phyloP scores from a whole-genome alignment of 2,329 filamentous ascomycete species.

The Aspergillus pseudoterreus region DNA sequence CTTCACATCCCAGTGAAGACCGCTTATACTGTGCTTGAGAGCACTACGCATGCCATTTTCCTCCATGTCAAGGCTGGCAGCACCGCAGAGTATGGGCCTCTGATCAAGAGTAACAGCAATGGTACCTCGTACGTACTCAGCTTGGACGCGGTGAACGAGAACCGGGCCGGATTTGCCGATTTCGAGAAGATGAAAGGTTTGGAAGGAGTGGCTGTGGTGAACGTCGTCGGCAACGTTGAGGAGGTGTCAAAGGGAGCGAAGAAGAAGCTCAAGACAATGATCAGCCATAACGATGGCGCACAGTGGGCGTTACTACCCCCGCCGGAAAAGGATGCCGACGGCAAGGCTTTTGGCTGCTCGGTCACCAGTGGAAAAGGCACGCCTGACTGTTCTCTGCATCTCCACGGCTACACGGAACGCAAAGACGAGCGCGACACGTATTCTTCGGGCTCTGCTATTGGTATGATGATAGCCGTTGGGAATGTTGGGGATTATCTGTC shows the following conservation, averaged over 20 bases:
- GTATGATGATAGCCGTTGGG: slow-evolving; percentile 84
- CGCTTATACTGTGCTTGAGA: slow-evolving; percentile 90
- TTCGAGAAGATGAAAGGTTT: slow-evolving; percentile 94
- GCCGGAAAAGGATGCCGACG: slow-evolving; percentile 67
- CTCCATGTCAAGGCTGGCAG: slow-evolving; percentile 82
- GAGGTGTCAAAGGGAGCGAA: slow-evolving; percentile 54
- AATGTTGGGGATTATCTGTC: slow-evolving; percentile 77
- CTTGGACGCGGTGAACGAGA: slow-evolving; percentile 74
- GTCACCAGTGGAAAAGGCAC: slow-evolving; percentile 50
- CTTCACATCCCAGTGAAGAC: slow-evolving; percentile 74
- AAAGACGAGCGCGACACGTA: slow-evolving; percentile 77
- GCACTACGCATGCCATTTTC: slow-evolving; percentile 90
- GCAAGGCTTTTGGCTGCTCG: slow-evolving; percentile 67
- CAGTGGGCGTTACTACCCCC: slow-evolving; percentile 76
- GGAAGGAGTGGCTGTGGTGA: slow-evolving; percentile 85
- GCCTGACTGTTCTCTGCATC: slow-evolving; percentile 76
- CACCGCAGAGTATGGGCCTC: slow-evolving; percentile 69
- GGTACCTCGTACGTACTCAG: slow-evolving; percentile 92
- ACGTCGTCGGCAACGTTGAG: slow-evolving; percentile 72
- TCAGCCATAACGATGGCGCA: slow-evolving; percentile 93
- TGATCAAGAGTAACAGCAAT: slow-evolving; percentile 98
- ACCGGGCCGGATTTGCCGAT: slow-evolving; percentile 75
- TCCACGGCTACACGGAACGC: slow-evolving; percentile 95
- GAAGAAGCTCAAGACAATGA: slow-evolving; percentile 84
- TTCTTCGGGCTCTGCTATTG: slow-evolving; percentile 82